phyloP scores from a whole-genome alignment of 164 flowering plant genomes.

The Vitis cinerea region DNA sequence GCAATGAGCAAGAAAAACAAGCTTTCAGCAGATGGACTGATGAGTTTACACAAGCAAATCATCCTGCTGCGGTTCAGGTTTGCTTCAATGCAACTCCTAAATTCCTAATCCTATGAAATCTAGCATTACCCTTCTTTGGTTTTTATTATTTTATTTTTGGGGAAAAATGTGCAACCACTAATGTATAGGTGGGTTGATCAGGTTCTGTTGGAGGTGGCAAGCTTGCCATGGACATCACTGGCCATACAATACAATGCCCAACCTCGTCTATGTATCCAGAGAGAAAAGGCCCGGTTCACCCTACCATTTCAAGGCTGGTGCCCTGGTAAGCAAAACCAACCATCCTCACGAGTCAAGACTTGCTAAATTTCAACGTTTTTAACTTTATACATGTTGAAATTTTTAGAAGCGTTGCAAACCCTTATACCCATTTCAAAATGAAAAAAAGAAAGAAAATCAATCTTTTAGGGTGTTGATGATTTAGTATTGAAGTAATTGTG shows the following conservation, averaged over 20 bases:
- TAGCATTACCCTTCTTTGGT: too few species aligned
- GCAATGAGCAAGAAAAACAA: slow-evolving; percentile 12
- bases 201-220: slow-evolving; percentile 50
- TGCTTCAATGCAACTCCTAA: neutral
- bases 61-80: slow-evolving; percentile 51
- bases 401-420: too few species aligned
- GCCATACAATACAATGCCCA: slow-evolving; percentile 49
- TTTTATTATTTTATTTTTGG: too few species aligned
- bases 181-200: slow-evolving; percentile 9
- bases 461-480: too few species aligned
- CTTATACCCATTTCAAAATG: too few species aligned
- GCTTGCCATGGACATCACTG: slow-evolving; percentile 51
- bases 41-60: slow-evolving; percentile 35
- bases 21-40: slow-evolving; percentile 31
- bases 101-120: too few species aligned
- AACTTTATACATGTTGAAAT: too few species aligned
- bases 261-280: slow-evolving; percentile 70
- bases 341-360: too few species aligned
- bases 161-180: too few species aligned
- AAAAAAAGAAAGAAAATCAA: too few species aligned
- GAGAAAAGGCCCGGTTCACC: slow-evolving; percentile 50
- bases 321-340: slow-evolving; percentile 41
- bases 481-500: too few species aligned
- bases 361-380: neutral
- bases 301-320: slow-evolving; percentile 90